These are phyloP conservation scores for Verticillium alfalfae DNA, from an alignment of 2,329 filamentous ascomycete genomes.

Conservation along the genomic window DNA sequence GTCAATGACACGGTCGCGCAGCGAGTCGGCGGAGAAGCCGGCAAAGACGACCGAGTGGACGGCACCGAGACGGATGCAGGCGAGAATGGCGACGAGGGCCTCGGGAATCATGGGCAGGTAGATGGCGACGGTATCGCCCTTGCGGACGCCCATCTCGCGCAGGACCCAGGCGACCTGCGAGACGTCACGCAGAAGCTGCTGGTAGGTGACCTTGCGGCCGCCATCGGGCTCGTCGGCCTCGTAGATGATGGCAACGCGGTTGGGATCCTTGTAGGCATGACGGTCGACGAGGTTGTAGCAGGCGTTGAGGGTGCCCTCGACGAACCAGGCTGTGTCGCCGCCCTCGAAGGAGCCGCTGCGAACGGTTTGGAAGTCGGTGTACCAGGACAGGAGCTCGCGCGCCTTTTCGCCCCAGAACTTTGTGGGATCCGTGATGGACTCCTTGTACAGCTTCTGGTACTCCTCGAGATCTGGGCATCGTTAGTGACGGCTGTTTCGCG, in stretches of 20 bases:
- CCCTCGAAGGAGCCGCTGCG: slow-evolving; percentile 67
- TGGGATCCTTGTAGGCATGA: slow-evolving; percentile 89
- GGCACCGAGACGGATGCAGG: slow-evolving; percentile 86
- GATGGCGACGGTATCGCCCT: slow-evolving; percentile 94
- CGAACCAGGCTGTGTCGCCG: slow-evolving; percentile 91
- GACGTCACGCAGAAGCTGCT: slow-evolving; percentile 88
- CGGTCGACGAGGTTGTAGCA: slow-evolving; percentile 97
- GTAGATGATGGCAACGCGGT: slow-evolving; percentile 96
- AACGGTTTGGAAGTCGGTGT: slow-evolving; percentile 87
- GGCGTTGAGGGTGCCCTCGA: slow-evolving; percentile 89
- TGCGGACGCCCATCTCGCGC: slow-evolving; percentile 92
- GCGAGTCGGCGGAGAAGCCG: slow-evolving; percentile 92
- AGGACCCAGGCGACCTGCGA: slow-evolving; percentile 81
- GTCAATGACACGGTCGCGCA: slow-evolving; percentile 91
- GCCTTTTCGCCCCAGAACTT: slow-evolving; percentile 87
- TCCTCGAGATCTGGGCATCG: slow-evolving; percentile 52
- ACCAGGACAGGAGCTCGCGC: slow-evolving; percentile 85
- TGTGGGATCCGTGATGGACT: slow-evolving; percentile 86
- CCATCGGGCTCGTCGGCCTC: slow-evolving; percentile 88
- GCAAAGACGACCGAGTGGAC: slow-evolving; percentile 98
- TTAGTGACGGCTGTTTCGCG: neutral
- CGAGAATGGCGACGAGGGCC: slow-evolving; percentile 84
- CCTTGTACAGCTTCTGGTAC: slow-evolving; percentile 63
- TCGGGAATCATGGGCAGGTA: slow-evolving; percentile 99
- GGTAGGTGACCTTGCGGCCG: slow-evolving; percentile 86